Evolutionary conservation across 345 rosid genomes (phyloP), one percentile per base, ranked within the genome.

Genomic region (Salix brachista): DNA sequence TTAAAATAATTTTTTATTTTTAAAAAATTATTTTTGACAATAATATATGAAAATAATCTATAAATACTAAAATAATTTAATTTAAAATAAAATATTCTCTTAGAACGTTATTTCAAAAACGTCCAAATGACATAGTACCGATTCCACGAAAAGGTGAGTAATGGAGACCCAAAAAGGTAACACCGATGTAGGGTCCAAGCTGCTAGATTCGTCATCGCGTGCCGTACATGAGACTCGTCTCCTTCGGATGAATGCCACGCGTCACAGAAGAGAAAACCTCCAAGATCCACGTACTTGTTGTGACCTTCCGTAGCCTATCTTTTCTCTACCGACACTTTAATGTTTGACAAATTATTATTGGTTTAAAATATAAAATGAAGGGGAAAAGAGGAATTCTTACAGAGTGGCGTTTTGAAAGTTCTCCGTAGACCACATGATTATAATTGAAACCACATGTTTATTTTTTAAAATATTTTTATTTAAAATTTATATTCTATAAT

Each of bases 301-400:
- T 12, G 42, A 30, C 32, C 26, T n/a, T 61, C 46, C 37, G 0
- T 13, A 12, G 25, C 46, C 37, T 6, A n/a, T 73, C 36, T 11
- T 44, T 28, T 14, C 65, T 4, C 77, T 17, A 78, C 81, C 81
- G 84, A 78, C 84, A 82, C 77, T 66, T 14, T 50, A 28, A 9
- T 25, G 16, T 6, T 58, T 9, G 4, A 3, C 28, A 56, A 17
- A 25, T 30, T 2, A 10, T 25, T 12, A 19, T 17, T 69, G 10
- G 2, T 14, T 5, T 36, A 12, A 1, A 12, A 18, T 21, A 6
- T 13, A 9, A 30, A 30, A 32, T 11, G 3, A 58, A 14, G 36
- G 21, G 8, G 68, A 52, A 8, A 65, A 17, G 23, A 26, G 9
- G 42, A 61, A 14, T 61, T 64, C 44, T 46, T 3, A 21, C 76